A percentile compares a stretch with the other conserved stretches of the same genome.
Evolutionary conservation across 1,284 basidiomycete species (phyloP).

Genomic region (Malassezia caprae): DNA sequence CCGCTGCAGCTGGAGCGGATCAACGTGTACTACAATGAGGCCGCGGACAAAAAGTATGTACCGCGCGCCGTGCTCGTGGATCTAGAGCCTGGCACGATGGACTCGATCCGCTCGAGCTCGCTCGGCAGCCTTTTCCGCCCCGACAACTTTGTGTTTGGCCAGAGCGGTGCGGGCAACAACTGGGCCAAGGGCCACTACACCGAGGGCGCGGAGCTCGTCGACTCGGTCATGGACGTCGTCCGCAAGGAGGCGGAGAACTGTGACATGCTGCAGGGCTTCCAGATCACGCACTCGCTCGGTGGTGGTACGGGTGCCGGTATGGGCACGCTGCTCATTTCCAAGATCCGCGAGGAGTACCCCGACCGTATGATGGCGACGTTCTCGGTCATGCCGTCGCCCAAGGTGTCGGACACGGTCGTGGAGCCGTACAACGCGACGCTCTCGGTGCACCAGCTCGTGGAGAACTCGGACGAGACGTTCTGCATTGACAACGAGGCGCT

Average conservation of each 20-base stretch:
- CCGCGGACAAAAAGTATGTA: slow-evolving; percentile 63
- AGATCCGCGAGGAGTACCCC: slow-evolving; percentile 58
- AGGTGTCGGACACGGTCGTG: slow-evolving; percentile 57
- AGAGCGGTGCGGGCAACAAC: slow-evolving; percentile 56
- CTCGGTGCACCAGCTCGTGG: slow-evolving; percentile 57
- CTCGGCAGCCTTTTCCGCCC: slow-evolving; percentile 54
- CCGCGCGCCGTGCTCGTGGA: slow-evolving; percentile 74
- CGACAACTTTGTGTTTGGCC: slow-evolving; percentile 60
- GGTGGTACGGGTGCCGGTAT: slow-evolving; percentile 59
- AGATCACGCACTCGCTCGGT: slow-evolving; percentile 58
- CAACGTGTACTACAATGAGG: slow-evolving; percentile 49
- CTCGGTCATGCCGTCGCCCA: slow-evolving; percentile 58
- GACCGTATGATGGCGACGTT: slow-evolving; percentile 60
- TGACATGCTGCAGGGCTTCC: slow-evolving; percentile 57
- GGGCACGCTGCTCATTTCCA: slow-evolving; percentile 58
- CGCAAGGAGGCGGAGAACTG: slow-evolving; percentile 57
- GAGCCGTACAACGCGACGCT: slow-evolving; percentile 60
- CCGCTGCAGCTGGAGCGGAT: slow-evolving; percentile 93
- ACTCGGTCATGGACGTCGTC: slow-evolving; percentile 56
- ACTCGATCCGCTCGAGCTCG: slow-evolving; percentile 67
- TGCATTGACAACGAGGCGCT: slow-evolving; percentile 89
- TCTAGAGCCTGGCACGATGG: slow-evolving; percentile 94
- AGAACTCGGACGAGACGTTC: slow-evolving; percentile 59
- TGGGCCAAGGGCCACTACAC: slow-evolving; percentile 55
- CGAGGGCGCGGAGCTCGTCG: slow-evolving; percentile 54